Evolutionary conservation across 805 yeast species (phyloP).

Genomic region (Hanseniaspora mollemarum): DNA sequence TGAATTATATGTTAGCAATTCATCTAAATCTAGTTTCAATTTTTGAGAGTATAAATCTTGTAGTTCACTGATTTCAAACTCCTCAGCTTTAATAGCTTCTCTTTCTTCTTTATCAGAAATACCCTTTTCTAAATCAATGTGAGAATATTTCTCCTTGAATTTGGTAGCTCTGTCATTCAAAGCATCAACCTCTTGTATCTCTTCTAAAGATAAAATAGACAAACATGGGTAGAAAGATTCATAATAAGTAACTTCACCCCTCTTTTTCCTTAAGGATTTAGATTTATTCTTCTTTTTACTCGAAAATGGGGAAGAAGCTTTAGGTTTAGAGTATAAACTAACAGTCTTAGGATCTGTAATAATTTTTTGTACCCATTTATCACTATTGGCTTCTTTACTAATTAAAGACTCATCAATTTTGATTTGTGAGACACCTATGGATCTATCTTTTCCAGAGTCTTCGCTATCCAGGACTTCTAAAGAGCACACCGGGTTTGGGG

Average conservation of each 20-base stretch:
- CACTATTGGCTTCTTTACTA: constrained; percentile 44
- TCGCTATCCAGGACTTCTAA: constrained; percentile 91
- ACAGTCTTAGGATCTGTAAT: constrained; percentile 48
- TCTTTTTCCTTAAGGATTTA: constrained; percentile 16
- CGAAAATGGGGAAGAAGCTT: constrained; percentile 43
- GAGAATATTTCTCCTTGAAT: constrained; percentile 27
- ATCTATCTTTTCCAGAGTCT: constrained; percentile 64
- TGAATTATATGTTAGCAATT: constrained; percentile 47
- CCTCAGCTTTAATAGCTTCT: constrained; percentile 26
- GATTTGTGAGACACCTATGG: constrained; percentile 72
- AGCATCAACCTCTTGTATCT: constrained; percentile 46
- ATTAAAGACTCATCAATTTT: constrained; percentile 51
- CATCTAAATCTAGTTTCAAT: constrained; percentile 44
- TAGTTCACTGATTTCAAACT: constrained; percentile 27
- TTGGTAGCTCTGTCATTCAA: constrained; percentile 32
- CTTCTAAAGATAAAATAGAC: constrained; percentile 69
- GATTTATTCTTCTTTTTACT: constrained; percentile 22
- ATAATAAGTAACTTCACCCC: constrained; percentile 60
- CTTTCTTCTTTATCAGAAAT: constrained; percentile 23
- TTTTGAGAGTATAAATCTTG: constrained; percentile 34
- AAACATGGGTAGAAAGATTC: constrained; percentile 74
- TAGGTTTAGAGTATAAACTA: constrained; percentile 50
- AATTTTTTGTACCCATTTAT: constrained; percentile 46
- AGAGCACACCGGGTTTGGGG: constrained; percentile 69
- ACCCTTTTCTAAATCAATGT: constrained; percentile 29